Percentiles rank a stretch among this genome's conserved stretches.
phyloP scores from a whole-genome alignment of 129 eudicot species.

The Kitagawia praeruptora region DNA sequence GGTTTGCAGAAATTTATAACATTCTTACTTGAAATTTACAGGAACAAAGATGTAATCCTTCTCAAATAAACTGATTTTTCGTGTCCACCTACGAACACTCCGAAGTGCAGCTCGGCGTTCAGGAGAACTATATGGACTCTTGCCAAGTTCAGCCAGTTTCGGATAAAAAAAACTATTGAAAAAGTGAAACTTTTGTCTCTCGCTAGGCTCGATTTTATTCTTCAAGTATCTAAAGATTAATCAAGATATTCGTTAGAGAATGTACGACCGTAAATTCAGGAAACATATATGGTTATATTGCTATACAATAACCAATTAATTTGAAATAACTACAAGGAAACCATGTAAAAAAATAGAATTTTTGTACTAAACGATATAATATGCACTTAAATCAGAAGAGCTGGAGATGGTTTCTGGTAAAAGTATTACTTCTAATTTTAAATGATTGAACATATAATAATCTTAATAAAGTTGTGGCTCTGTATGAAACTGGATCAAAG shows the following conservation, averaged over 20 bases:
- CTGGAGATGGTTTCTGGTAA: neutral
- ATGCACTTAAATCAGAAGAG: neutral
- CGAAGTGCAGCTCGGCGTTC: conserved; percentile 69
- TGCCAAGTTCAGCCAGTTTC: conserved; percentile 86
- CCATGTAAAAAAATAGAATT: neutral
- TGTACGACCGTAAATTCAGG: neutral
- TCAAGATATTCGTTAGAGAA: neutral
- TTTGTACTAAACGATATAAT: neutral
- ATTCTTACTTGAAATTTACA: conserved; percentile 78
- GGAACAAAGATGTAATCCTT: conserved; percentile 89
- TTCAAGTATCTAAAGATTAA: conserved; percentile 53
- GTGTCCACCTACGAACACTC: conserved; percentile 97
- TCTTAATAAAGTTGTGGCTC: neutral
- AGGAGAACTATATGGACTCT: conserved; percentile 58
- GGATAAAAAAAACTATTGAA: conserved; percentile 91
- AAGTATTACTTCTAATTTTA: neutral
- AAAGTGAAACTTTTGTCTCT: conserved; percentile 64
- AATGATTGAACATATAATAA: neutral
- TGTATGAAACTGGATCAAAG: neutral
- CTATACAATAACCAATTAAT: neutral
- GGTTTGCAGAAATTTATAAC: neutral
- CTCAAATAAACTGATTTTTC: conserved; percentile 79
- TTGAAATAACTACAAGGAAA: neutral
- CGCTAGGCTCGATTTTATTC: conserved; percentile 40
- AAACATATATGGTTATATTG: neutral